Percentiles rank a stretch among this genome's conserved stretches.
phyloP scores from a whole-genome alignment of 768 basidiomycete species.

The Russula griseocarnosa region DNA sequence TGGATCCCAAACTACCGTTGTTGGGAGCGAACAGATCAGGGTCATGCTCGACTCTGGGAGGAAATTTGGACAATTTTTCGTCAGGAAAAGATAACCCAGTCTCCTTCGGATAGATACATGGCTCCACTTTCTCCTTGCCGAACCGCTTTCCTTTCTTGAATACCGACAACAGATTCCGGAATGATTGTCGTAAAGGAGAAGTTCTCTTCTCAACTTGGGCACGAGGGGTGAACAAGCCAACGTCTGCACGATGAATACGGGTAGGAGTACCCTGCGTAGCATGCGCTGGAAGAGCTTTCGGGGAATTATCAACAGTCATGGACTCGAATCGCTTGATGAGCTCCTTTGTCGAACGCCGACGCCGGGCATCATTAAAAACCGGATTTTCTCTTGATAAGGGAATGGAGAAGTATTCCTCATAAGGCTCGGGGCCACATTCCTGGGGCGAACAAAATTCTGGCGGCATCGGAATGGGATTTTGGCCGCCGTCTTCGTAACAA shows the following conservation, averaged over 20 bases:
- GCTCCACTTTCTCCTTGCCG: conserved; percentile 30
- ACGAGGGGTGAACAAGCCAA: conserved; percentile 27
- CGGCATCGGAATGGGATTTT: conserved; percentile 12
- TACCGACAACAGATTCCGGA: conserved; percentile 59
- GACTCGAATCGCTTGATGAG: conserved; percentile 54
- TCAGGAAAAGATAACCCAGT: neutral
- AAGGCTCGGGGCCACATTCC: conserved; percentile 23
- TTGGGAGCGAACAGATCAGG: neutral
- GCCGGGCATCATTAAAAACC: conserved; percentile 8
- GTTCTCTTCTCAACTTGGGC: conserved; percentile 43
- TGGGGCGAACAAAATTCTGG: conserved; percentile 26
- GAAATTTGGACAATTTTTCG: neutral
- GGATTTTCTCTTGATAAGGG: conserved; percentile 1
- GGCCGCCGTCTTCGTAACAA: conserved; percentile 13
- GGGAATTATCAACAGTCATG: conserved; percentile 31
- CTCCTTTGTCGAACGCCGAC: conserved; percentile 42
- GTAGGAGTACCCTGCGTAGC: conserved; percentile 26
- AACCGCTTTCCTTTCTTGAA: conserved; percentile 48
- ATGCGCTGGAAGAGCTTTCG: neutral
- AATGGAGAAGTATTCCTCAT: conserved; percentile 27
- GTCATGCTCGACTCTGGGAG: conserved; percentile 1
- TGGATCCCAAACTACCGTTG: conserved; percentile 14
- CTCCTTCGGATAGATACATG: conserved; percentile 15
- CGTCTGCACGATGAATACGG: conserved; percentile 21
- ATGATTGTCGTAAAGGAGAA: conserved; percentile 59